A percentile compares a stretch with the other conserved stretches of the same genome.
These are phyloP conservation scores for Litchi chinensis DNA, from an alignment of 345 rosid species.

Conservation along the genomic window DNA sequence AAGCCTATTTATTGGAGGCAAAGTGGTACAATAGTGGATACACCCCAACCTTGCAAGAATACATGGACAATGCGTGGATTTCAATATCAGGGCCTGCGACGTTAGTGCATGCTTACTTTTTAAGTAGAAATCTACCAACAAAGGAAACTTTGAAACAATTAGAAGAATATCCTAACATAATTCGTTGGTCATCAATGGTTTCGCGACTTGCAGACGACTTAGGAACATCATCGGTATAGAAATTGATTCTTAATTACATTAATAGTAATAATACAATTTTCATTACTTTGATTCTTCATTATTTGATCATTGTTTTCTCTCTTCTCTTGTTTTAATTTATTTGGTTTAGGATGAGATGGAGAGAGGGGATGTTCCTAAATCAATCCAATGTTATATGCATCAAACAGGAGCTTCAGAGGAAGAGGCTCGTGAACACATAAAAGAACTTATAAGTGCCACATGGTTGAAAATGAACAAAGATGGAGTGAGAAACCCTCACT, in stretches of 20 bases:
- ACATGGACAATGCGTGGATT: conserved; percentile 41
- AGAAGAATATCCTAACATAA: conserved; percentile 2
- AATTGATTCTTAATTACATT: too few relatives aligned
- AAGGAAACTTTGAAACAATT: conserved; percentile 20
- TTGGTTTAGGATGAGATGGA: conserved; percentile 32
- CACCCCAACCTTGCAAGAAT: conserved; percentile 42
- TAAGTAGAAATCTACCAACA: conserved; percentile 19
- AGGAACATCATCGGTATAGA: conserved; percentile 42
- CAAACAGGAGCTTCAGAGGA: conserved; percentile 38
- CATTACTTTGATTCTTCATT: not conserved
- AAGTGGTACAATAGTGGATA: conserved; percentile 39
- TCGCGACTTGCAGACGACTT: conserved; percentile 40
- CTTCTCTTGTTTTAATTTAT: too few relatives aligned
- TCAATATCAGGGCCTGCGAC: conserved; percentile 31
- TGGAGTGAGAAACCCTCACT: not conserved
- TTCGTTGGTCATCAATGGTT: conserved; percentile 35
- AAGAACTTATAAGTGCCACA: conserved; percentile 24
- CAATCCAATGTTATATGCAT: conserved; percentile 41
- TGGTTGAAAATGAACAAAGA: conserved; percentile 48
- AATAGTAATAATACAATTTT: too few relatives aligned
- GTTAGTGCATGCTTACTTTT: conserved; percentile 26
- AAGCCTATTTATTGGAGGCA: conserved; percentile 42
- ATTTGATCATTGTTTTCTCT: not conserved
- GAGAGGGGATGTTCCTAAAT: conserved; percentile 36
- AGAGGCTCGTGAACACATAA: conserved; percentile 27